Conservation (phyloP, 228 moss, liverwort and hornwort species). For the Sphagnum magellanicum region DNA sequence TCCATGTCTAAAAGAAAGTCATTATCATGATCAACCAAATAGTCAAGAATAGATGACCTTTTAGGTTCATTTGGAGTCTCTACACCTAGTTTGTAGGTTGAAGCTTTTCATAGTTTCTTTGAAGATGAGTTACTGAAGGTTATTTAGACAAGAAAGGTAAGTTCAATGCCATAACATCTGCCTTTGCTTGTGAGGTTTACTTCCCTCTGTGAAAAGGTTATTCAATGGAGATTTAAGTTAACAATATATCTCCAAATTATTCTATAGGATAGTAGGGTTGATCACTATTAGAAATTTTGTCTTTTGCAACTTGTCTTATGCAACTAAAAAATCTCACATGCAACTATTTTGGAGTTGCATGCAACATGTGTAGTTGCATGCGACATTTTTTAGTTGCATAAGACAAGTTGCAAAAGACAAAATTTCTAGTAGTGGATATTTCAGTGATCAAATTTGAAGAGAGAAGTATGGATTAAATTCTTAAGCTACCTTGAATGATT, state of each 20-base stretch:
- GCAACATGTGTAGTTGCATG: too few relatives aligned
- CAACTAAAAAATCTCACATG: too few relatives aligned
- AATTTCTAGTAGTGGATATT: too few relatives aligned
- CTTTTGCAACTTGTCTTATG: too few relatives aligned
- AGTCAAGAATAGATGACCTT: slow-evolving; percentile 25
- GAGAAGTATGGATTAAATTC: not conserved
- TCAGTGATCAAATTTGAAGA: not conserved
- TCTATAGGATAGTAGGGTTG: not conserved
- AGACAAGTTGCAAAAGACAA: too few relatives aligned
- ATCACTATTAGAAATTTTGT: too few relatives aligned
- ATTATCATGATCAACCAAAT: slow-evolving; percentile 11
- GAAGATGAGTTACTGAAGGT: slow-evolving; percentile 22
- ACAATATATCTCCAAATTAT: too few relatives aligned
- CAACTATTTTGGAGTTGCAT: too few relatives aligned
- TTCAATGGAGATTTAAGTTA: too few relatives aligned
- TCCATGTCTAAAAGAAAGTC: slow-evolving; percentile 17
- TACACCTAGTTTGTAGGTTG: slow-evolving; percentile 12
- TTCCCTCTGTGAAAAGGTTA: slow-evolving; percentile 21
- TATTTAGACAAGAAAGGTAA: not conserved
- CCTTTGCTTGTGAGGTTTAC: slow-evolving; percentile 40
- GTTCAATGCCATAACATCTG: slow-evolving; percentile 9
- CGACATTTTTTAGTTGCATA: too few relatives aligned
- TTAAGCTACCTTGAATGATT: not conserved
- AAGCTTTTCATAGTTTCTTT: slow-evolving; percentile 30
- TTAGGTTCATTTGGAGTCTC: slow-evolving; percentile 24